Evolutionary conservation across 331 rosid species (phyloP).

Genomic region (Malus hybrid): DNA sequence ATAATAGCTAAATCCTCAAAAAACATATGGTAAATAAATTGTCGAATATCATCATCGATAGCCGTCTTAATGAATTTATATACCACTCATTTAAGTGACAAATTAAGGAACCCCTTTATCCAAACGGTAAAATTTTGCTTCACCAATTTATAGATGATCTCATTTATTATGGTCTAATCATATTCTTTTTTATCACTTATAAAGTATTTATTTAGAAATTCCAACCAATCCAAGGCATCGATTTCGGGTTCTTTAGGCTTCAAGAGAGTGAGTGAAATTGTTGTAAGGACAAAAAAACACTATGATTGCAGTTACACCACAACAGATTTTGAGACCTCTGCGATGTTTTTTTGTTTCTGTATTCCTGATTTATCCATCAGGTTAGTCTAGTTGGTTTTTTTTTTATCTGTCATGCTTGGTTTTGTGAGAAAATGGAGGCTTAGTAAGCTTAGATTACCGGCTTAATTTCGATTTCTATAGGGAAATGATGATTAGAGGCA

Average conservation of each 20-base stretch:
- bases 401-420: slow-evolving; percentile 11
- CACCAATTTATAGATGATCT: background rate
- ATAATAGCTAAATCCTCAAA: background rate
- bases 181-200: no score
- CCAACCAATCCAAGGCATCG: background rate
- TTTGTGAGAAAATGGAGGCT: background rate
- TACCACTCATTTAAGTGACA: background rate
- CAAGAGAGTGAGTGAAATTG: slow-evolving; percentile 34
- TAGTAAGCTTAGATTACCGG: background rate
- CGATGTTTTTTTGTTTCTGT: background rate
- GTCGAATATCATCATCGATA: background rate
- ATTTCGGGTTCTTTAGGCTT: slow-evolving; percentile 36
- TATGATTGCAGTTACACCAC: slow-evolving; percentile 4
- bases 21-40: no score
- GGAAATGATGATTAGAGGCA: background rate
- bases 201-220: background rate
- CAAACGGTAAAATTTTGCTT: background rate
- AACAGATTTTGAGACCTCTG: slow-evolving; percentile 27
- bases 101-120: background rate
- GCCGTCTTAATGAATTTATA: background rate
- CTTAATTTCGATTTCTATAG: background rate
- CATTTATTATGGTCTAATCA: no score
- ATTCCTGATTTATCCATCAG: no score
- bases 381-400: no score
- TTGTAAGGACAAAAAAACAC: slow-evolving; percentile 4